Base-by-base conservation (phyloP, 1,284 basidiomycete species). In the Moesziomyces globuligerus region DNA sequence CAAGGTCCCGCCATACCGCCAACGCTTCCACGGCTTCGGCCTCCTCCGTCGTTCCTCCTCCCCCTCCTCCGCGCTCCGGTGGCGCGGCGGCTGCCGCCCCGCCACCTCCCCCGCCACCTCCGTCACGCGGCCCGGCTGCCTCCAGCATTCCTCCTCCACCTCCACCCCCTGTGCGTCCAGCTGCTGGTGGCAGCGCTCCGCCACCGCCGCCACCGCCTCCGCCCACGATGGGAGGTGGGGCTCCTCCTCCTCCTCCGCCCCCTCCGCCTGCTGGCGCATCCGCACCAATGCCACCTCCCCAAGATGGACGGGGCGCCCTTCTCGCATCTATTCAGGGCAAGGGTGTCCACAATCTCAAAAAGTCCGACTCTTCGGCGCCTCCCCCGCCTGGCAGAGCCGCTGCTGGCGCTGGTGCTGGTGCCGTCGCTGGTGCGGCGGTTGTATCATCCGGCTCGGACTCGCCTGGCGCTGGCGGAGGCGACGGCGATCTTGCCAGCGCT, bases 261-360 rank as follows among this genome's bases (percentile, higher is more conserved):
- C 74, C 74, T 9, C 65, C 67, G 7, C 51, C 71, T 17, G 57
- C 59, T 4, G 54, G 65, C 18, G 46, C 60, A 8, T 47, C 66
- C 13, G 45, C 53, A 36, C 55, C 58, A 18, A 17, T 70, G 46
- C 65, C 66, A 20, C 57, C 66, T 28, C 61, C 75, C n/a, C 75
- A 75, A 42, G 59, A 69, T 18, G 71, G 72, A 7, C 72, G 92
- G 24, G 84, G 82, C 17, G 89, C 89, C 23, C 84, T 90, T 4
- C 83, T 90, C 38, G 88, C 88, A 0, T 88, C 87, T 18, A 90
- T 91, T 68, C 89, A 90, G 78, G 89, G 89, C 41, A 87, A 86
- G 50, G 87, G 89, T 15, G 81, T 96, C 0, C 87, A 90, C 78
- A 86, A 88, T 7, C 86, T 97, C 48, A 88, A 88, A 72, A 93